Evolutionary conservation across 192 early-diverging fungal genomes (phyloP), one percentile per base, ranked within the genome.

Genomic region (Radiomyces spectabilis): DNA sequence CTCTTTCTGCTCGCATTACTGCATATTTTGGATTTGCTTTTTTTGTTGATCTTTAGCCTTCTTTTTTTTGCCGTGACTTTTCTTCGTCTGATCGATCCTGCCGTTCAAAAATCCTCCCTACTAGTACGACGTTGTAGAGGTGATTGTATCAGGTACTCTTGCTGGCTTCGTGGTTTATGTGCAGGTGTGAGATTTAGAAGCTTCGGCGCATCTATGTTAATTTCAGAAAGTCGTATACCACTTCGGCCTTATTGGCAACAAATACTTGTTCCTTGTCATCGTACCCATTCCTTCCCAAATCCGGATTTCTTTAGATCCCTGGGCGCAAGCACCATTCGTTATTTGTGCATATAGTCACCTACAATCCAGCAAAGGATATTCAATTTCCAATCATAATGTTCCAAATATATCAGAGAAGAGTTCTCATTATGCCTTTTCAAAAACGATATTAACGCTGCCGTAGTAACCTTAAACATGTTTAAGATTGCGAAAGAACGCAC

Each of bases 241-340:
- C 38, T 46, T 50, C 38, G 1, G 55, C 54, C n/a, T 64, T 64
- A 19, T 51, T 41, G n/a, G 39, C 39, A 5, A 52, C 55, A 18
- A 25, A 33, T 34, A 34, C 40, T 21, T 41, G 35, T 51, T 64
- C 62, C 15, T 44, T 49, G 12, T 39, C 38, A 5, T 49, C 55
- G 22, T 64, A 64, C 5, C 42, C 29, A 22, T 31, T 47, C 62
- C 62, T 19, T 64, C 62, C 62, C 62, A 64, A 25, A 64, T 52
- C 15, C 31, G 38, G 27, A 64, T 57, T 35, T 57, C 47, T 32
- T 51, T 52, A 64, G 1, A 56, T 8, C 2, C 26, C 47, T 38
- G 62, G 62, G 39, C 48, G 55, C 31, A 64, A 37, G 4, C 37
- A 37, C 46, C 55, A 64, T 35, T 55, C 48, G 21, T 39, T 41